A percentile compares a stretch with the other conserved stretches of the same genome.
phyloP scores from a whole-genome alignment of 352 stramenopile species.

The Globisporangium barbulae region DNA sequence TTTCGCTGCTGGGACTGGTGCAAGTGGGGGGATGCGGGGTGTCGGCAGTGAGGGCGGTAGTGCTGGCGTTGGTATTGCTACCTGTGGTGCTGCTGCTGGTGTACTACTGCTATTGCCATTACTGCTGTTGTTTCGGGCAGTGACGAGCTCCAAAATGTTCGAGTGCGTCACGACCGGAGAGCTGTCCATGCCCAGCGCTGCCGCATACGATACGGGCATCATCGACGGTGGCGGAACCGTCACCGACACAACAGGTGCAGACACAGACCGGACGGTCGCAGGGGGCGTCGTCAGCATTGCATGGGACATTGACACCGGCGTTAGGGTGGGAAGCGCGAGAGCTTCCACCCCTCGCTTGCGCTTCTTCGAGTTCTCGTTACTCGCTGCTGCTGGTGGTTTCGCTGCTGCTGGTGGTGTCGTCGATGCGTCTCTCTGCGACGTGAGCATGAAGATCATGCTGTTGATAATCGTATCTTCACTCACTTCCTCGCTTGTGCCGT shows the following conservation, averaged over 20 bases:
- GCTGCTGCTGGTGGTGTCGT: neutral
- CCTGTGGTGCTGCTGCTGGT: neutral
- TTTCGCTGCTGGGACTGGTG: neutral
- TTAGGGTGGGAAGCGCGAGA: neutral
- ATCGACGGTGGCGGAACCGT: slow-evolving; percentile 14
- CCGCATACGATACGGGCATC: slow-evolving; percentile 21
- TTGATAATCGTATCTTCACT: slow-evolving; percentile 58
- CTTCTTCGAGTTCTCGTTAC: neutral
- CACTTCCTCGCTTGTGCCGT: slow-evolving; percentile 42
- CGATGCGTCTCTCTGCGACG: slow-evolving; percentile 9
- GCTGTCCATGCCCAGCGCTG: slow-evolving; percentile 11
- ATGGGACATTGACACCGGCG: neutral
- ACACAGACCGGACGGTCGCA: slow-evolving; percentile 9
- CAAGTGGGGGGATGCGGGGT: neutral
- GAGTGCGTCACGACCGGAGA: slow-evolving; percentile 16
- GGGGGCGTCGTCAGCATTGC: slow-evolving; percentile 3
- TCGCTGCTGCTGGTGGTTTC: neutral
- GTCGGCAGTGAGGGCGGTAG: neutral
- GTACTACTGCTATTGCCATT: neutral
- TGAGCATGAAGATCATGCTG: slow-evolving; percentile 47
- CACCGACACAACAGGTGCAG: slow-evolving; percentile 15
- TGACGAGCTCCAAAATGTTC: slow-evolving; percentile 18
- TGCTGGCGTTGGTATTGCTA: neutral
- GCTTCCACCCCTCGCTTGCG: slow-evolving; percentile 9
- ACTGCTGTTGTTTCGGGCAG: neutral